phyloP scores from a whole-genome alignment of 805 yeast species.

The Lachancea sp. region DNA sequence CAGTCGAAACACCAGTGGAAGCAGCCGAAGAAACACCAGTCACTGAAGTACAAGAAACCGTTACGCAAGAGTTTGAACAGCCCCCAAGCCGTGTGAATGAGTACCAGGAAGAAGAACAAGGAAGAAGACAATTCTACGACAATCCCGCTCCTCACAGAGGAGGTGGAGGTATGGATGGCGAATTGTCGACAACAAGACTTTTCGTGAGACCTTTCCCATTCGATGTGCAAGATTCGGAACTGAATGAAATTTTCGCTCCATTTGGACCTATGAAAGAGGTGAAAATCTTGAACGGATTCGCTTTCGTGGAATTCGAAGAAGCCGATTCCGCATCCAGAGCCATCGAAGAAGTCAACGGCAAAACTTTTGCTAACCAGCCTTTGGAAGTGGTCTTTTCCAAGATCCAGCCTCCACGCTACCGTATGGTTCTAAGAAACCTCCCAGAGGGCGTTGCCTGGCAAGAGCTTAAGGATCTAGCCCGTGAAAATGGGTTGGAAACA shows the following conservation, averaged over 20 bases:
- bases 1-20: conserved; percentile 9
- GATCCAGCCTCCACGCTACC: conserved; percentile 59
- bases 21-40: conserved; percentile 7
- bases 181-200: conserved; percentile 40
- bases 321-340: conserved; percentile 69
- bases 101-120: conserved; percentile 6
- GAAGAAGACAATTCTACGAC: conserved; percentile 1
- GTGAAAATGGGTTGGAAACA: conserved; percentile 65
- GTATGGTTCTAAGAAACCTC: conserved; percentile 62
- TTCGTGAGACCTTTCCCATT: conserved; percentile 60
- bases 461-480: conserved; percentile 82
- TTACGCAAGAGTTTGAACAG: conserved; percentile 7
- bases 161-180: conserved; percentile 22
- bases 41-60: conserved; percentile 8
- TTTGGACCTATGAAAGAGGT: conserved; percentile 64
- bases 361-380: conserved; percentile 52
- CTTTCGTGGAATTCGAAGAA: conserved; percentile 78
- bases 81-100: conserved; percentile 17
- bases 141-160: background rate
- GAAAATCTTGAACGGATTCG: conserved; percentile 74
- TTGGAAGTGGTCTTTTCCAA: conserved; percentile 39
- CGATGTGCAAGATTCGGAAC: conserved; percentile 49
- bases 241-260: conserved; percentile 61
- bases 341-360: conserved; percentile 69
- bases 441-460: conserved; percentile 82